Base-by-base conservation (phyloP, 257 asterid genomes). In the Petrea volubilis region DNA sequence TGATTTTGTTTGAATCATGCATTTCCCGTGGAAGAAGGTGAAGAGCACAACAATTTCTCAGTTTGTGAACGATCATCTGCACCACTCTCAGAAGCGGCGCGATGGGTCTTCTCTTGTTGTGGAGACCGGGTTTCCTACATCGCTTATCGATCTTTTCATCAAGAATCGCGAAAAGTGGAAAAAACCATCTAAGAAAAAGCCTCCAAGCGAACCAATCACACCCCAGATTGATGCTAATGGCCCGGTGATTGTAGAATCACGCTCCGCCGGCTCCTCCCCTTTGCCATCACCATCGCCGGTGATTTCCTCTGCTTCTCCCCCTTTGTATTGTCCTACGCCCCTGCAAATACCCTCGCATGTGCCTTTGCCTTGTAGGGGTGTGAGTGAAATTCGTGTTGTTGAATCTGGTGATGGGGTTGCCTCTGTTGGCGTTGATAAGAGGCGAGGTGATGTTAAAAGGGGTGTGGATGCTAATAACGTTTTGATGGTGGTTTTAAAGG, bases 81-180 rank as follows among this genome's bases (percentile, higher is more conserved):
- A 77, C 59, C 65, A 72, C 25, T 79, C 89, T 1, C 91, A 85
- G 59, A 83, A 78, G 70, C 87, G 89, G 51, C 86, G 91, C 14
- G 92, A 82, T 38, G 92, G 86, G 1, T 77, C 90, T 12, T 84
- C 92, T 14, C 87, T 91, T 17, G 86, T 87, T 34, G 96, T 93
- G 41, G 90, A 86, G 36, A 88, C 97, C 17, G 94, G 96, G 3
- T 93, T 93, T 65, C 96, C 98, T 0, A 83, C 98, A 6, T 90
- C 96, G 25, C 82, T 93, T 25, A 77, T 93, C 46, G 96, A 93
- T 82, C 87, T 90, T 7, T 83, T 89, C 75, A 85, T 93, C 51
- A 93, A 89, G 69, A 85, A 93, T 59, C 89, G 82, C 9, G 90
- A 82, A 15, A 91, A 86, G 47, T 70, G 87, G 77, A 89, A 67